These are phyloP conservation scores for Penicillium concentricum DNA, from an alignment of 2,329 filamentous ascomycete genomes.

Conservation along the genomic window DNA sequence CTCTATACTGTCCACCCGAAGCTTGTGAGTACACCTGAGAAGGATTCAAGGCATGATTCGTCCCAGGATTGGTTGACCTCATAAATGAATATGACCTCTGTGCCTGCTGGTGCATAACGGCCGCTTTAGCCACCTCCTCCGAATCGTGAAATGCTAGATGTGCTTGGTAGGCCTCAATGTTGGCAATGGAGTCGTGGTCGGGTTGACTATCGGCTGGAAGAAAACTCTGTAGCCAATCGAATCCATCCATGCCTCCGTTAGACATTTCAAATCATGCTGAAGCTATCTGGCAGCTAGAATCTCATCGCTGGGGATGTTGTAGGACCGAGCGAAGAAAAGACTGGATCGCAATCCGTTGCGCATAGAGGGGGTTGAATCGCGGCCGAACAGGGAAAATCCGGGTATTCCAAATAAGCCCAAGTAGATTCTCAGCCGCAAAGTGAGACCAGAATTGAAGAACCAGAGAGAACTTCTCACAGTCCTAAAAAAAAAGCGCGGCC, in stretches of 20 bases:
- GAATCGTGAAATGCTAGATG: conserved; percentile 14
- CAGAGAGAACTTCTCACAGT: neutral
- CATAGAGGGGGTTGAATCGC: neutral
- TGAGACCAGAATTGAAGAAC: neutral
- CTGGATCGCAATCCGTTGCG: neutral
- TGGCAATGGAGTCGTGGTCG: neutral
- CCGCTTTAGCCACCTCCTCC: neutral
- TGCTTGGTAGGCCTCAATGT: neutral
- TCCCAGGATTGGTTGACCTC: neutral
- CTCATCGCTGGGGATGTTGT: neutral
- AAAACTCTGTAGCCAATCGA: neutral
- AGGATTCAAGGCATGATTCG: neutral
- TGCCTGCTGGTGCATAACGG: neutral
- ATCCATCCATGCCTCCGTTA: neutral
- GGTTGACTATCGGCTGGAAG: neutral
- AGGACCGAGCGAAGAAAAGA: neutral
- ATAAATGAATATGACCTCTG: neutral
- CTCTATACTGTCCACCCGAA: neutral
- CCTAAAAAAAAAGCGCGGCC: neutral
- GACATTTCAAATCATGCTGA: neutral
- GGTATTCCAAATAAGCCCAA: neutral
- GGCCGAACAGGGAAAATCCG: neutral
- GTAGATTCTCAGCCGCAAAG: too few species aligned
- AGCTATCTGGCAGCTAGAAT: neutral
- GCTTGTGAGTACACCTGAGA: neutral